phyloP scores from a whole-genome alignment of 148 eudicot species.

The Camellia sinensis region DNA sequence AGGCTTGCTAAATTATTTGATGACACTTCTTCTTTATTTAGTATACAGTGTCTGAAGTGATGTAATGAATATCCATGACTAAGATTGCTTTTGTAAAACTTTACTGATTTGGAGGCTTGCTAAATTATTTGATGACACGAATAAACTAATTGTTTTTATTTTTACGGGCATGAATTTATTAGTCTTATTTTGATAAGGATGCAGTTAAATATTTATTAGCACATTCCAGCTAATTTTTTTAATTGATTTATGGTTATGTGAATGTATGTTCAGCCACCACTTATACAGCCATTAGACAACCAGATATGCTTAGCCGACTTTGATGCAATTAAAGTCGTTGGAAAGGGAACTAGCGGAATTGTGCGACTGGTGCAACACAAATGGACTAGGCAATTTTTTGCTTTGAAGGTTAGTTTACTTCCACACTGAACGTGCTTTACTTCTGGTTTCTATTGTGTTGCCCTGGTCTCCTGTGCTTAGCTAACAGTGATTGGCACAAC shows the following conservation, averaged over 20 bases:
- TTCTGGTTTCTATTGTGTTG: not conserved
- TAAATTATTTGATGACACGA: not conserved
- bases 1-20: not conserved
- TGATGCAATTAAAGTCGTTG: conserved; percentile 85
- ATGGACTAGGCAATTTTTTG: conserved; percentile 97
- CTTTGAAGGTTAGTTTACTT: conserved; percentile 68
- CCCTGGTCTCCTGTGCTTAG: not conserved
- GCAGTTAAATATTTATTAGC: not conserved
- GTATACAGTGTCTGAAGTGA: not conserved
- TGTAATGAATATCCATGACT: conserved; percentile 3
- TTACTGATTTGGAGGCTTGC: not conserved
- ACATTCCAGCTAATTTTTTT: not conserved
- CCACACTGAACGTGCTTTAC: not conserved
- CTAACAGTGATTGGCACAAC: not conserved
- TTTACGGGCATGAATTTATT: not conserved
- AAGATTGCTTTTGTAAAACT: not conserved
- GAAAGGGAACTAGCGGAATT: conserved; percentile 87
- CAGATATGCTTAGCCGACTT: conserved; percentile 93
- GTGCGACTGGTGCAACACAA: conserved; percentile 97
- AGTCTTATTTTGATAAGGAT: not conserved
- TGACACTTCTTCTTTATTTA: not conserved
- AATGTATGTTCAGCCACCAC: conserved; percentile 60
- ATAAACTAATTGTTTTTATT: not conserved
- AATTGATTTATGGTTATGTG: conserved; percentile 1
- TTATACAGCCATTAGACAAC: conserved; percentile 82